Base-by-base conservation (phyloP, 148 eudicot species). In the Linanthus parryae region DNA sequence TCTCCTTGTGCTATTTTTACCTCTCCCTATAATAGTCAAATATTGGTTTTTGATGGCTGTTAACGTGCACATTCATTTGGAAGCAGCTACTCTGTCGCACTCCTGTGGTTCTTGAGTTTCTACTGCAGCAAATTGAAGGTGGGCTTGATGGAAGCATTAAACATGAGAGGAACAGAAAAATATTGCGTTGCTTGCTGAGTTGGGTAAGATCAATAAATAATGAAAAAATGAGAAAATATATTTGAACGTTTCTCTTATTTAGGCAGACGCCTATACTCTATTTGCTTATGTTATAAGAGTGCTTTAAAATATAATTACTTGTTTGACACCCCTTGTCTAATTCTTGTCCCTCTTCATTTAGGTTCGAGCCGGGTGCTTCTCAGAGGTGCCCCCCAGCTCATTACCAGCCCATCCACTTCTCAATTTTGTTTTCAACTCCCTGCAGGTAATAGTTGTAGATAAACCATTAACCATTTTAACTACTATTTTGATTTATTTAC, bases 331-430 rank as follows among this genome's bases (percentile, higher is more conserved):
- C 22, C 49, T 48, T 22, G 49, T 57, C 33, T 50, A 25, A 40
- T 34, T n/a, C 39, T 3, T 23, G 36, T 34, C 22, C 51, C 59
- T 59, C 52, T 47, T 52, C 59, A 57, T 74, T 66, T 75, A 91
- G 97, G 95, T 86, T 61, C 94, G 89, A 66, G 94, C 82, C 49
- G 95, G 97, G 38, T 91, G 95, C 75, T 83, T 91, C 67, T 78
- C 78, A 35, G 95, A 83, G 49, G 60, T 79, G 73, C 75, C 86
- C 61, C 64, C 70, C 38, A 69, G 80, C 63, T 86, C 87, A 58
- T 73, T 86, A 70, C 73, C 82, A 72, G 67, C 80, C 44, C 85
- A 91, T 64, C 95, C 97, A 43, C 88, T 86, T 64, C 72, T 91
- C 57, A 79, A 75, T 70, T 86, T 81, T 65, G 86, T 86, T 34